A percentile compares a stretch with the other conserved stretches of the same genome.
Conservation (phyloP, 345 rosid genomes). For the Eucalyptus curtisii region DNA sequence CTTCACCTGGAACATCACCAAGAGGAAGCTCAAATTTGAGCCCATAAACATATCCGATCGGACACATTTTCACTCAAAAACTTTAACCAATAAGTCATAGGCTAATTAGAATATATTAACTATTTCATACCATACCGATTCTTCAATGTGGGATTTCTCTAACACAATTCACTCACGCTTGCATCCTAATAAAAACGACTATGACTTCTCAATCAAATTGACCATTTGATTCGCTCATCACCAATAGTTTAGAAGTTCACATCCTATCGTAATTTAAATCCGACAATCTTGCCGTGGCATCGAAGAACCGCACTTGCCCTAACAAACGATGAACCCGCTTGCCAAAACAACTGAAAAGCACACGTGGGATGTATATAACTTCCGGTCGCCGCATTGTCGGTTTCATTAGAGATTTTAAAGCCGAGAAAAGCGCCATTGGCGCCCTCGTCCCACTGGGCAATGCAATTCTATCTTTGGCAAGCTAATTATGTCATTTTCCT, state of each 20-base stretch:
- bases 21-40: too few relatives aligned
- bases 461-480: background rate
- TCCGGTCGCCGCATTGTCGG: background rate
- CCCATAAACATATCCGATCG: too few relatives aligned
- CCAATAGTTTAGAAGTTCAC: background rate
- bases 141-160: rapidly evolving
- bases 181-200: too few relatives aligned
- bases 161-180: background rate
- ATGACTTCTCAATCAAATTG: background rate
- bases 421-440: background rate
- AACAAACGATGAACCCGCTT: background rate
- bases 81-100: too few relatives aligned
- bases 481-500: background rate
- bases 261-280: background rate
- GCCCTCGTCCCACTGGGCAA: background rate
- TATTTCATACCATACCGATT: too few relatives aligned
- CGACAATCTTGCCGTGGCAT: background rate
- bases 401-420: background rate
- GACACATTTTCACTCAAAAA: background rate
- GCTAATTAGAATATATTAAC: too few relatives aligned
- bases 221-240: background rate
- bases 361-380: background rate
- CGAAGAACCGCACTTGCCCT: background rate
- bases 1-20: too few relatives aligned
- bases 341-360: background rate